phyloP scores from a whole-genome alignment of 2,329 filamentous ascomycete species.

The Penicillium brasilianum region DNA sequence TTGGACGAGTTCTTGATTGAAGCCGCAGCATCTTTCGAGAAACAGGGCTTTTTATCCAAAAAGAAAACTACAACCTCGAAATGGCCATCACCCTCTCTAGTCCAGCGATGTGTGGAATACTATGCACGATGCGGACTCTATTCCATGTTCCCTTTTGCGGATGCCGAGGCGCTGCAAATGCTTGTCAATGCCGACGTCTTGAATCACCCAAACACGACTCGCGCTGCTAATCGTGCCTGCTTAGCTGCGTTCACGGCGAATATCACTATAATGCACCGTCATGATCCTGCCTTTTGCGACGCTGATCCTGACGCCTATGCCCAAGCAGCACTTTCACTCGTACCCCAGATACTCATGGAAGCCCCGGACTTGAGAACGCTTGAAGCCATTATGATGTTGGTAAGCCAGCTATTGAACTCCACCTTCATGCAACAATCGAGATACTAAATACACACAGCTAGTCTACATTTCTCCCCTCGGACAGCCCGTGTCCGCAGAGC shows the following conservation, averaged over 20 bases:
- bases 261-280: conserved; percentile 30
- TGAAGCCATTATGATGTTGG: neutral
- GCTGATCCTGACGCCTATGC: conserved; percentile 28
- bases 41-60: too few relatives aligned
- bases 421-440: too few relatives aligned
- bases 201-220: conserved; percentile 15
- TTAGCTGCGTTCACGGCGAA: conserved; percentile 32
- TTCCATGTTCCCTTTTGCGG: neutral
- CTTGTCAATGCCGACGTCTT: conserved; percentile 25
- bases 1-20: neutral
- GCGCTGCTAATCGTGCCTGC: conserved; percentile 26
- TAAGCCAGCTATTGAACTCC: neutral
- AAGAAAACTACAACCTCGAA: neutral
- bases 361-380: neutral
- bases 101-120: neutral
- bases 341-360: neutral
- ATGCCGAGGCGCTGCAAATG: conserved; percentile 9
- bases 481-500: too few relatives aligned
- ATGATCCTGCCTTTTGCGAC: conserved; percentile 25
- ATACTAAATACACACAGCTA: too few relatives aligned
- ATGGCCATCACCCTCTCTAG: neutral
- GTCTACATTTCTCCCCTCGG: too few relatives aligned
- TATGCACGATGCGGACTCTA: neutral
- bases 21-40: too few relatives aligned
- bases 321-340: neutral